Conservation (phyloP, 768 basidiomycete species). For the Tylopilus plumbeoviolaceoides region DNA sequence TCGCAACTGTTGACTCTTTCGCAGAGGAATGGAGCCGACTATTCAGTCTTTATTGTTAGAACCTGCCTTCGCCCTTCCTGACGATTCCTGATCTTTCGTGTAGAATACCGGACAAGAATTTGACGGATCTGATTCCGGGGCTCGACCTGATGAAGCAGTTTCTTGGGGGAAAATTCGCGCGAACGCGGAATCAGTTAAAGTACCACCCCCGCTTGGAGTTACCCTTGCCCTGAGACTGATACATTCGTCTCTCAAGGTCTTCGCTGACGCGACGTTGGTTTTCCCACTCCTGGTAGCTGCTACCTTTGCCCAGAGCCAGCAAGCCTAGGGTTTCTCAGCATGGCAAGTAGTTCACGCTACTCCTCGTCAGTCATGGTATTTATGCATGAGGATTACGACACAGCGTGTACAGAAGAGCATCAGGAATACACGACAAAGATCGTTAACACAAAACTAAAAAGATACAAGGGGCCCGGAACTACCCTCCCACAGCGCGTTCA, state of each 20-base stretch:
- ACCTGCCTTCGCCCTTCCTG: not conserved
- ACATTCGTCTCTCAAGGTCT: slow-evolving; percentile 45
- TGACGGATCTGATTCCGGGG: slow-evolving; percentile 97
- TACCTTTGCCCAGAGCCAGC: slow-evolving; percentile 67
- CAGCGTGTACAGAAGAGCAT: slow-evolving; percentile 6
- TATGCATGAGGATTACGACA: slow-evolving; percentile 4
- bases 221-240: slow-evolving; percentile 6
- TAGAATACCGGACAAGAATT: slow-evolving; percentile 99
- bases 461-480: not conserved
- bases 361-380: not conserved
- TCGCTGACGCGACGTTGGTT: slow-evolving; percentile 94
- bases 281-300: slow-evolving; percentile 95
- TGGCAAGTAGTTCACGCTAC: not conserved
- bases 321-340: not conserved
- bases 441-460: not conserved
- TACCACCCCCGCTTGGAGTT: slow-evolving; percentile 20
- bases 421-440: not conserved
- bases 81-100: not conserved
- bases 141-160: slow-evolving; percentile 94
- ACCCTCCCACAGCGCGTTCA: slow-evolving; percentile 19
- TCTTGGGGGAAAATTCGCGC: slow-evolving; percentile 98
- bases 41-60: slow-evolving; percentile 88
- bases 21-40: slow-evolving; percentile 97
- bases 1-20: slow-evolving; percentile 1
- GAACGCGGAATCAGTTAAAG: slow-evolving; percentile 80